Evolutionary conservation across 2,329 filamentous ascomycete genomes (phyloP).

Genomic region (Parastagonospora nodorum): DNA sequence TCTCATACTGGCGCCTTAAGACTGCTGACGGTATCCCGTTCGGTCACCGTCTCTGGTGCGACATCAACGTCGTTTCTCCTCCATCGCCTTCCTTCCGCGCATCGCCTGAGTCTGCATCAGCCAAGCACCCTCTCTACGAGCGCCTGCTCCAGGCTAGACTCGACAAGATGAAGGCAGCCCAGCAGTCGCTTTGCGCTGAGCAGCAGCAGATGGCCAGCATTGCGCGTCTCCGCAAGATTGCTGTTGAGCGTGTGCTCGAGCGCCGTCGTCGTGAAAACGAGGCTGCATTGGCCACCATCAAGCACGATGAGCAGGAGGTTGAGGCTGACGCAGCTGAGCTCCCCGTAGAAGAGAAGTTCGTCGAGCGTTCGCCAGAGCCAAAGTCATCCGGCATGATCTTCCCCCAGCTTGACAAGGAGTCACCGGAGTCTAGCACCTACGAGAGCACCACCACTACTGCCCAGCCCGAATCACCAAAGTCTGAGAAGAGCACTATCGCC

Average conservation of each 20-base stretch:
- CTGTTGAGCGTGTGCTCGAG: conserved; percentile 41
- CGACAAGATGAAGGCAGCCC: conserved; percentile 27
- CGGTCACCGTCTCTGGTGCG: conserved; percentile 94
- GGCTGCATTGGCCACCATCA: conserved; percentile 20
- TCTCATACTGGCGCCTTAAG: conserved; percentile 97
- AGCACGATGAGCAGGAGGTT: conserved; percentile 39
- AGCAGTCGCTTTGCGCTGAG: conserved; percentile 22
- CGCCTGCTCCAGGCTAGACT: conserved; percentile 30
- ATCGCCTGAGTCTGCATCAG: conserved; percentile 1
- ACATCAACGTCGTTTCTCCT: conserved; percentile 68
- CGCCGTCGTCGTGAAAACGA: conserved; percentile 42
- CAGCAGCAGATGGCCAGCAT: conserved; percentile 35
- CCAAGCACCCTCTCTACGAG: conserved; percentile 23
- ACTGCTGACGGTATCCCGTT: conserved; percentile 80
- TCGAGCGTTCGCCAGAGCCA: conserved; percentile 16
- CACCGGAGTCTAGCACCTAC: conserved; percentile 79
- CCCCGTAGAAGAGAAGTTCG: conserved; percentile 41
- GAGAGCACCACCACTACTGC: conserved; percentile 54
- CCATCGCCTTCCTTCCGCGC: conserved; percentile 1
- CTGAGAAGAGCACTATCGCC: conserved; percentile 36
- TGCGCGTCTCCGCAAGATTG: conserved; percentile 42
- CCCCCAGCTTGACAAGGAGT: conserved; percentile 94
- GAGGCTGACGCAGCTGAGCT: conserved; percentile 31
- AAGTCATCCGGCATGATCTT: conserved; percentile 79
- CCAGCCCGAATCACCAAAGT: conserved; percentile 29